Evolutionary conservation across 768 basidiomycete species (phyloP), one percentile per base, ranked within the genome.

Genomic region (Neoboletus brunneissimus): DNA sequence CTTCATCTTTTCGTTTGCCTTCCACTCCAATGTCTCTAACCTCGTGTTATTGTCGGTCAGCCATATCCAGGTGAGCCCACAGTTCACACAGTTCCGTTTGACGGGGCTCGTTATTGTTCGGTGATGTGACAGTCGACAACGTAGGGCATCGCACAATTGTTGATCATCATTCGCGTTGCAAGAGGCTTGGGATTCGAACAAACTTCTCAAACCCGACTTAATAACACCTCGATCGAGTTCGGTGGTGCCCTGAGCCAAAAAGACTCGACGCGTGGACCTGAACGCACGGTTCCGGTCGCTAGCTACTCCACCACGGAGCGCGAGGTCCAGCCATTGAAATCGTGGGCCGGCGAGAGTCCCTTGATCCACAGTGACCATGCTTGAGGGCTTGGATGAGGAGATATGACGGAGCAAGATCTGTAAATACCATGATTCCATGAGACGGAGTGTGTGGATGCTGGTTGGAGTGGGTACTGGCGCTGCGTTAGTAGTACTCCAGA

Each of bases 141-240:
- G 16, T 47, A 77, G 76, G 66, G 63, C 27, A 72, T 77, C 51
- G 68, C 69, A 0, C 69, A 74, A 23, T 27, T 72, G 20, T 55
- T 73, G 48, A 77, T 77, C 60, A 68, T 75, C 56, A 59, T 72
- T 20, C 71, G 76, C 4, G 72, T 77, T 29, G 70, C 68, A 0
- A 62, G 54, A 47, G 76, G 75, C 9, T 53, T 57, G 12, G 67
- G 67, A 15, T 65, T 64, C 49, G 22, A 52, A 5, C 20, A 52
- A 27, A 23, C 51, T 0, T 54, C 53, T 3, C 34, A 47, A 29
- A 49, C 54, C 0, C 40, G 18, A 15, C 22, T 20, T 12, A 5
- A 4, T 16, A 20, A 1, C 16, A 40, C 35, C 22, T 53, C 54
- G 35, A 20, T 67, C 23, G 31, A 34, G 22, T 66, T 66, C 47